Percentiles rank a stretch among this genome's conserved stretches.
Evolutionary conservation across 1,284 basidiomycete genomes (phyloP).

Genomic region (Xerocomus nothofagi): DNA sequence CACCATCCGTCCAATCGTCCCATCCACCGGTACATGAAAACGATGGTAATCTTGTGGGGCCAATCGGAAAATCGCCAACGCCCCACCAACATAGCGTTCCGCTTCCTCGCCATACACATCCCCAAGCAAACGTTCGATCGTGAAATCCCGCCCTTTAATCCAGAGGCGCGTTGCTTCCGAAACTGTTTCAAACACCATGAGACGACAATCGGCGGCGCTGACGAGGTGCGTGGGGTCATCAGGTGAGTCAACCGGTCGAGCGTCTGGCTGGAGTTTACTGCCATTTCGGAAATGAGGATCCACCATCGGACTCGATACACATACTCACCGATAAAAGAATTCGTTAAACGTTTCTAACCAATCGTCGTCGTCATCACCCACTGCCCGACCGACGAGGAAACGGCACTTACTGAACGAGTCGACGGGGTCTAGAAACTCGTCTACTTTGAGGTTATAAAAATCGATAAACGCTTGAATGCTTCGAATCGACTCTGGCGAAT

Average conservation of each 20-base stretch:
- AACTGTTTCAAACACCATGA: slow-evolving; percentile 91
- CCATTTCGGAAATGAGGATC: slow-evolving; percentile 28
- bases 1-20: slow-evolving; percentile 77
- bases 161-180: slow-evolving; percentile 85
- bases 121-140: slow-evolving; percentile 77
- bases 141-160: slow-evolving; percentile 98
- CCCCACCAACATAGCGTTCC: slow-evolving; percentile 74
- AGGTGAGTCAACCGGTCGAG: slow-evolving; percentile 75
- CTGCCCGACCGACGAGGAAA: background rate
- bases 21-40: slow-evolving; percentile 92
- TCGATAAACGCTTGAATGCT: slow-evolving; percentile 89
- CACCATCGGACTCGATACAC: slow-evolving; percentile 26
- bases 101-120: slow-evolving; percentile 70
- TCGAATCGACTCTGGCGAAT: slow-evolving; percentile 77
- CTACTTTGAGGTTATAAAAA: slow-evolving; percentile 84
- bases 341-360: slow-evolving; percentile 82
- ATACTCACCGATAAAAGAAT: slow-evolving; percentile 73
- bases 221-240: slow-evolving; percentile 79
- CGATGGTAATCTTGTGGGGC: slow-evolving; percentile 97
- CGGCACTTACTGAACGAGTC: slow-evolving; percentile 72
- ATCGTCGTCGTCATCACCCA: background rate
- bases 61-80: slow-evolving; percentile 84
- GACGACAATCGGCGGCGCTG: slow-evolving; percentile 89
- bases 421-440: slow-evolving; percentile 83
- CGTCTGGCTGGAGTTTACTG: slow-evolving; percentile 83